Evolutionary conservation across 306 rosid species (phyloP).

Genomic region (Castanea crenata): DNA sequence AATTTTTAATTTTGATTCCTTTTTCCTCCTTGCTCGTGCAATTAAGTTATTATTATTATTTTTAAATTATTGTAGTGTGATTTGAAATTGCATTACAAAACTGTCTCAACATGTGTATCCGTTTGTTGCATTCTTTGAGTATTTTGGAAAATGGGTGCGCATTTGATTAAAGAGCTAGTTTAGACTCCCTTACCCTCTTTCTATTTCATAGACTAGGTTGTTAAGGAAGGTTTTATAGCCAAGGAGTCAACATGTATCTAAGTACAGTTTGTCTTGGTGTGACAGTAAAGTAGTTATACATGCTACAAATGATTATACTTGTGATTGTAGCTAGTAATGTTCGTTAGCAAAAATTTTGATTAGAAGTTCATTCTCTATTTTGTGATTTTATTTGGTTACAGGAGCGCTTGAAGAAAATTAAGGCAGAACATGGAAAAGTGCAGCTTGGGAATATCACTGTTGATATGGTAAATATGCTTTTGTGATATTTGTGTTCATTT

Average conservation of each 20-base stretch:
- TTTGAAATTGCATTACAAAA: too few species aligned
- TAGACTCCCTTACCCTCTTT: background rate
- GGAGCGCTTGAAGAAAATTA: slow-evolving; percentile 92
- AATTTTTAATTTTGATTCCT: slow-evolving; percentile 14
- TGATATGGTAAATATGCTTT: slow-evolving; percentile 68
- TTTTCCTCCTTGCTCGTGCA: background rate
- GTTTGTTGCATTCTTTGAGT: background rate
- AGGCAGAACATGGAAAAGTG: slow-evolving; percentile 74
- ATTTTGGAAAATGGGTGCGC: background rate
- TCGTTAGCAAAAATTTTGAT: background rate
- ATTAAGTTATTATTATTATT: slow-evolving; percentile 15
- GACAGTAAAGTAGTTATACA: background rate
- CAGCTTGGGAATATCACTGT: slow-evolving; percentile 82
- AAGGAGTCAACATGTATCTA: background rate
- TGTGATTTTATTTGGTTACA: slow-evolving; percentile 30
- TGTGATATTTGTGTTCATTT: background rate
- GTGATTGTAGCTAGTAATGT: background rate
- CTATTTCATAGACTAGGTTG: too few species aligned
- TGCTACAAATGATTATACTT: background rate
- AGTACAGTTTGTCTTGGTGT: background rate
- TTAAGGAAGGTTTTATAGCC: too few species aligned
- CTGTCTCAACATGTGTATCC: background rate
- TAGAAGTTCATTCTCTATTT: background rate
- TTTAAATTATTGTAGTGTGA: background rate
- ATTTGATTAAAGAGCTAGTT: background rate